Base-by-base conservation (phyloP, 2,329 filamentous ascomycete genomes). In the Colletotrichum graminicola region DNA sequence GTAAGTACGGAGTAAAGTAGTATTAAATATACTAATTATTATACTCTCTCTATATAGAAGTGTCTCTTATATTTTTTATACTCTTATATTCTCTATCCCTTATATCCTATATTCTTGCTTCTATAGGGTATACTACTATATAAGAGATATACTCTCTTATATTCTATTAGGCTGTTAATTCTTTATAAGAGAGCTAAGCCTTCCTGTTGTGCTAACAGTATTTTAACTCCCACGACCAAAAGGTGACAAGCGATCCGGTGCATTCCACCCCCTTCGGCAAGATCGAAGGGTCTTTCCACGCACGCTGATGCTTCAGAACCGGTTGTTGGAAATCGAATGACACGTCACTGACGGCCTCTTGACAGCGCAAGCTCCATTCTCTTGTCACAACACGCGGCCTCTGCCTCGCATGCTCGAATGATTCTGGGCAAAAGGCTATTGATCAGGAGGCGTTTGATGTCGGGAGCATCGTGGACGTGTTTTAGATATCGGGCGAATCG, bases 301-400 rank as follows among this genome's bases (percentile, higher is more conserved):
- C 56, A 51, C 56, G 47, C 56, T 51, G 56, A 52, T 67, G 67
- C 63, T 63, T 49, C 45, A 51, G 23, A 43, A 63, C 57, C 49
- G 34, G 60, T 16, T 45, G 23, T 32, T 39, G 23, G 55, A 70
- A 61, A 67, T 71, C 63, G 57, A 71, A 62, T 67, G 67, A 63
- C 67, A 71, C 49, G 26, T 10, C 41, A 34, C 45, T 68, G 59
- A 67, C 68, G 59, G 59, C 63, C 64, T 67, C 63, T 62, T 57
- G 64, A 36, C 52, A n/a, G 47, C 68, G 57, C 23, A 39, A 23
- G 52, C 56, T 54, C 55, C 39, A 54, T 60, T 43, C 23, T 23
- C 52, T 29, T 29, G 43, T 52, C 56, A 51, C 52, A 59, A 63
- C 59, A 63, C 59, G n/a, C 5, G 21, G 11, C 68, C 45, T 34